Conservation (phyloP, 345 rosid genomes). For the Laguncularia racemosa region DNA sequence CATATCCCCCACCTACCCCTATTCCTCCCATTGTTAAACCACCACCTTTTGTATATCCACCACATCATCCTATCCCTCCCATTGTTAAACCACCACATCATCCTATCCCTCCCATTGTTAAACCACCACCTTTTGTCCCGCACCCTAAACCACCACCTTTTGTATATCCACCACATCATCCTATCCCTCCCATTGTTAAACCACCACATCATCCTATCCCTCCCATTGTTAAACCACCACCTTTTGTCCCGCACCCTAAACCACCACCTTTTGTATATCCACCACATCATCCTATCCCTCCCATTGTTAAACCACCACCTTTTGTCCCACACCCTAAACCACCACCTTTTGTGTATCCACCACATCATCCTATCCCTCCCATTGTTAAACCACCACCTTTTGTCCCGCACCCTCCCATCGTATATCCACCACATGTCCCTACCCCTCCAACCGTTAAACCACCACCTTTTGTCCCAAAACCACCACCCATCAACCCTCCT, state of each 20-base stretch:
- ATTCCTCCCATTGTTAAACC: constrained; percentile 19
- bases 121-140: constrained; percentile 16
- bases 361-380: too few relatives aligned
- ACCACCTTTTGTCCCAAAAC: too few relatives aligned
- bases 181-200: constrained; percentile 14
- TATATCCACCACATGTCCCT: constrained; percentile 11
- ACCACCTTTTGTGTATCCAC: constrained; percentile 2
- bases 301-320: constrained; percentile 3
- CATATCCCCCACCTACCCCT: constrained; percentile 16
- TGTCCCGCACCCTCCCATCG: constrained; percentile 22
- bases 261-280: constrained; percentile 18
- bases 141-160: constrained; percentile 19
- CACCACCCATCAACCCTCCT: too few relatives aligned
- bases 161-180: neutral
- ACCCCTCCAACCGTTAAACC: constrained; percentile 8
- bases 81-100: constrained; percentile 4
- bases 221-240: constrained; percentile 11
- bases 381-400: constrained; percentile 10
- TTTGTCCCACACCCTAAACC: constrained; percentile 13
- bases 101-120: constrained; percentile 15
- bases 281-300: too few relatives aligned
- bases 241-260: constrained; percentile 11
- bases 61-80: constrained; percentile 14
- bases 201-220: constrained; percentile 20
- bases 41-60: constrained; percentile 14